Evolutionary conservation across 495 filamentous ascomycete species (phyloP).

Genomic region (Neurospora discreta): DNA sequence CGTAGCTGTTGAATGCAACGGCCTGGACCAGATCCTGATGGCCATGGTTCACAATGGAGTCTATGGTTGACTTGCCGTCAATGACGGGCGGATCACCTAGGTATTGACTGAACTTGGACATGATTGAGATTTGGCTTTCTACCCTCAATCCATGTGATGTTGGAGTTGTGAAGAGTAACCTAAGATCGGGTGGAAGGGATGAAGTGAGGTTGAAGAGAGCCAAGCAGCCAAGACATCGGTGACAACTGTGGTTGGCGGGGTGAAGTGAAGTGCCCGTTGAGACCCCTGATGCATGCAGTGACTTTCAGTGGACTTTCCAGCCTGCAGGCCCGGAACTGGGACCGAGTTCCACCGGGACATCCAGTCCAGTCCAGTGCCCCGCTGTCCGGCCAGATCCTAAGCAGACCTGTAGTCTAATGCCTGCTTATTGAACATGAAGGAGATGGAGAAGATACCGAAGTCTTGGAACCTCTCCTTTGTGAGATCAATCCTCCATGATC

Average conservation of each 20-base stretch:
- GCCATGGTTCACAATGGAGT: conserved; percentile 43
- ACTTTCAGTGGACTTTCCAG: not conserved
- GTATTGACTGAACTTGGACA: conserved; percentile 25
- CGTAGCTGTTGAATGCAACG: conserved; percentile 65
- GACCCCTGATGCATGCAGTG: not conserved
- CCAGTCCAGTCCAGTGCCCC: not conserved
- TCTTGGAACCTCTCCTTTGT: not conserved
- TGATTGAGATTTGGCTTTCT: not conserved
- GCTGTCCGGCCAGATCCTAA: not conserved
- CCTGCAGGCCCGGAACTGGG: not conserved
- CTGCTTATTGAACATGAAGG: not conserved
- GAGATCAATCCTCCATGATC: not conserved
- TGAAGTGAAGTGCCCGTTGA: not conserved
- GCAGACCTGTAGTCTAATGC: too few species aligned
- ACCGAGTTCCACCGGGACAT: not conserved
- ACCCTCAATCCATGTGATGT: not conserved
- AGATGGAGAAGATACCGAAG: not conserved
- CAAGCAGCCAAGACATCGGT: not conserved
- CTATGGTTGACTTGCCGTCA: conserved; percentile 55
- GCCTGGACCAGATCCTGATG: conserved; percentile 61
- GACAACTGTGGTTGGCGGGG: not conserved
- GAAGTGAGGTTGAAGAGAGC: not conserved
- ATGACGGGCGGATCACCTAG: conserved; percentile 63
- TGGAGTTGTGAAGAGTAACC: not conserved
- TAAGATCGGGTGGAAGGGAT: not conserved